Base-by-base conservation (phyloP, 2,329 filamentous ascomycete genomes). In the Periglandula ipomoeae region DNA sequence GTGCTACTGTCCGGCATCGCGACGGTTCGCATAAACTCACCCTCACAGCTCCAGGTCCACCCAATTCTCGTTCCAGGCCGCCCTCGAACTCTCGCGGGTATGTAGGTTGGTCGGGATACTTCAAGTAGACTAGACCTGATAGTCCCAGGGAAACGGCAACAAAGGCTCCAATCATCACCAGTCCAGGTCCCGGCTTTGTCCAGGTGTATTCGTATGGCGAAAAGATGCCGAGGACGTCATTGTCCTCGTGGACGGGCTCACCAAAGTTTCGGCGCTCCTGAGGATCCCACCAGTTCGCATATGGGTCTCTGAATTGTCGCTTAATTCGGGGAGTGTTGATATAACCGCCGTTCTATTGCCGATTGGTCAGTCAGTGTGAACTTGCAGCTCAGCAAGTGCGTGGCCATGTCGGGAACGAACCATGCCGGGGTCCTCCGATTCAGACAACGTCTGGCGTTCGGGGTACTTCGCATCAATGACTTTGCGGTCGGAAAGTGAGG, bases 261-360 rank as follows among this genome's bases (percentile, higher is more conserved):
- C 90, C 90, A 66, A 87, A 97, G 77, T 98, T 97, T 62, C 93
- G 82, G 65, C 90, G 84, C 70, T 97, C 93, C 72, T 98, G 93
- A 69, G 89, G 86, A 71, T 98, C 91, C 88, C 89, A 97, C 89
- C 89, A 98, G 64, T 88, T 84, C 64, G 70, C 91, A 66, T 97
- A 81, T 32, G 94, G 93, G 68, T 97, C 93, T 65, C 93, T 88
- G 72, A 89, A 87, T 68, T 89, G 84, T 59, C 91, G 86, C 77
- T 95, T 96, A 69, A 91, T 73, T 48, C 76, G 70, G 13, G 82
- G 81, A 50, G 87, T 86, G 70, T 90, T 89, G 63, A 87, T 78
- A 68, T 89, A 93, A 67, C 85, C 85, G 62, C 87, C 88, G 68
- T 90, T 94, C 86, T 90, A 65, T 51, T 53, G 56, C 48, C 13